Evolutionary conservation across 306 rosid species (phyloP), one percentile per base, ranked within the genome.

Genomic region (Morella rubra): DNA sequence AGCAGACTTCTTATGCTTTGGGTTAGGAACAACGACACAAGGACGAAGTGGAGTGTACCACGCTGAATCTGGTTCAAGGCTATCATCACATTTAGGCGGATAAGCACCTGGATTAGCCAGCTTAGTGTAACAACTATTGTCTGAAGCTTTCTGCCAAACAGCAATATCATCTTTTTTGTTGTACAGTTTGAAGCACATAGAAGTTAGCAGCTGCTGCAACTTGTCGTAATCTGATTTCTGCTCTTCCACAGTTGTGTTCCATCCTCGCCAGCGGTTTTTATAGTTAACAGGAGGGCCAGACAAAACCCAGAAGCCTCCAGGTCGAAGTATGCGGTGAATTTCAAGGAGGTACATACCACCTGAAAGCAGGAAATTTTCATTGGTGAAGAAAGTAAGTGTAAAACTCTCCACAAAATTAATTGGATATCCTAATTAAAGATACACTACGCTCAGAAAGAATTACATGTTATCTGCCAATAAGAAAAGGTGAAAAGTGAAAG

Each of bases 221-320:
- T 88, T 96, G 11, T 96, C 81, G 27, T 91, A 92, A 82, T 96
- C 98, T 12, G 93, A 73, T 87, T 72, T 89, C 75, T 96, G 99
- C 70, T 91, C 99, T 82, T 89, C 96, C 18, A 88, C 75, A 0
- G 98, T 96, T 5, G 99, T 92, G 86, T 96, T 91, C 99, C 99
- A 96, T 58, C 99, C 99, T 6, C 88, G 83, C 99, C 99, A 96
- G 75, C 89, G 90, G 45, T 79, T 74, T 84, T 92, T 84, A 0
- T 92, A 96, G 90, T 96, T 96, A 37, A 96, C 98, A 4, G 99
- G 99, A 12, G 99, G 99, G 27, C 99, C 99, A 6, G 99, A 96
- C 49, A 96, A 80, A 59, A 92, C 84, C 99, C 99, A 96, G 76
- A 96, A 93, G 41, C 99, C 99, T 75, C 99, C 99, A 0, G 99